Percentiles rank a stretch among this genome's conserved stretches.
phyloP scores from a whole-genome alignment of 495 filamentous ascomycete species.

The Xylaria nigripes region DNA sequence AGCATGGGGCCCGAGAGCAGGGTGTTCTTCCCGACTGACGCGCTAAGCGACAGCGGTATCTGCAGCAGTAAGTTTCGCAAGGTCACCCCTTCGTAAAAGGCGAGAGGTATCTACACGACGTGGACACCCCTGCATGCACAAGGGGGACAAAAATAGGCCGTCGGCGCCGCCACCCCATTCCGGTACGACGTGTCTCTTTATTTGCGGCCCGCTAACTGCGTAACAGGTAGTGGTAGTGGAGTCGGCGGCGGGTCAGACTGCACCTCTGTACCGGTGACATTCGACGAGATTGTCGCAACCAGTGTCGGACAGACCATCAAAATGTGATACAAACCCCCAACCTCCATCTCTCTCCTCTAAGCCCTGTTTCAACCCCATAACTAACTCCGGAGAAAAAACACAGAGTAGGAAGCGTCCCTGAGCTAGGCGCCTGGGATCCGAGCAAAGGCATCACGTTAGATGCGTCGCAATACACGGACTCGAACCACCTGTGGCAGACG shows the following conservation, averaged over 20 bases:
- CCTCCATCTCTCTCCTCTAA: too few species aligned
- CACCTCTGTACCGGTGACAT: not conserved
- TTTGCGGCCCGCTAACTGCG: not conserved
- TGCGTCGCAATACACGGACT: constrained; percentile 44
- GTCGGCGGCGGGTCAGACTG: not conserved
- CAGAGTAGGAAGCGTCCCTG: constrained; percentile 46
- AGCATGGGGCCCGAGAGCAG: constrained; percentile 41
- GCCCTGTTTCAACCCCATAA: not conserved
- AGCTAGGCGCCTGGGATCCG: constrained; percentile 52
- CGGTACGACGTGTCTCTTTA: not conserved
- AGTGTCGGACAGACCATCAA: constrained; percentile 4
- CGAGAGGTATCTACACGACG: not conserved
- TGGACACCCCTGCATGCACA: too few species aligned
- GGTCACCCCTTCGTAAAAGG: too few species aligned
- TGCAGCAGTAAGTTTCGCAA: constrained; percentile 18
- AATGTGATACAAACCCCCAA: not conserved
- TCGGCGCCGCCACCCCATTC: not conserved
- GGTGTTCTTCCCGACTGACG: constrained; percentile 37
- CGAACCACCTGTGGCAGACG: constrained; percentile 50
- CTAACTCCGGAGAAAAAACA: constrained; percentile 3
- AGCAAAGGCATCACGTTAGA: constrained; percentile 42
- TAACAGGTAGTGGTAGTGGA: not conserved
- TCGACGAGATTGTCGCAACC: constrained; percentile 8
- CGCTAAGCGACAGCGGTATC: constrained; percentile 32
- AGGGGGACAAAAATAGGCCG: too few species aligned